Conservation (phyloP, 1,284 basidiomycete species). For the Boletus nobilissimus region DNA sequence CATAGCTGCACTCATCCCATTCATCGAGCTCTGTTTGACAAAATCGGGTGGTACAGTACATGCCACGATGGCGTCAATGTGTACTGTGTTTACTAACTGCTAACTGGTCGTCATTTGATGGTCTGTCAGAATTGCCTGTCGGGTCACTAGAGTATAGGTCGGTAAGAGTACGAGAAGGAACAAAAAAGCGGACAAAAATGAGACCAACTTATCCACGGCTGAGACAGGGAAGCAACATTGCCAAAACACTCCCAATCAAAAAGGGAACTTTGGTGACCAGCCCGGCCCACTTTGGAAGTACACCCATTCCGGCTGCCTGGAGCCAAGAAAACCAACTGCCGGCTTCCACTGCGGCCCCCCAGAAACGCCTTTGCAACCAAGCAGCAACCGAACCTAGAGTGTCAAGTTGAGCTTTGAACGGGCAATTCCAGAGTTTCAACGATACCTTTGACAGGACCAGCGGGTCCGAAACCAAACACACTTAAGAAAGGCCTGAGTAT, state of each 20-base stretch:
- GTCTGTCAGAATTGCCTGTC: too few relatives aligned
- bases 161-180: too few relatives aligned
- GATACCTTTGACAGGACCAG: conserved; percentile 31
- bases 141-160: too few relatives aligned
- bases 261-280: not conserved
- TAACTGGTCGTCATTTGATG: too few relatives aligned
- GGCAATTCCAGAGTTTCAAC: not conserved
- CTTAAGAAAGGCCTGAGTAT: conserved; percentile 24
- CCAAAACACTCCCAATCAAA: not conserved
- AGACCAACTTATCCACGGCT: not conserved
- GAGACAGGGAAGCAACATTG: not conserved
- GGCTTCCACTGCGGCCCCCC: conserved; percentile 18
- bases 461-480: conserved; percentile 32
- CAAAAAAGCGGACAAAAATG: not conserved
- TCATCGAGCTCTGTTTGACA: too few relatives aligned
- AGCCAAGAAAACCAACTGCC: conserved; percentile 30
- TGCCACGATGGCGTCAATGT: too few relatives aligned
- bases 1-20: too few relatives aligned
- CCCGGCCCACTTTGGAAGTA: not conserved
- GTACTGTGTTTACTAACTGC: too few relatives aligned
- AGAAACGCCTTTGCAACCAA: conserved; percentile 25
- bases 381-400: conserved; percentile 26
- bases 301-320: conserved; percentile 23
- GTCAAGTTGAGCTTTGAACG: not conserved
- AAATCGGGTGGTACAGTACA: too few relatives aligned